These are phyloP conservation scores for Fusarium ramigenum DNA, from an alignment of 2,329 filamentous ascomycete species.

Conservation along the genomic window DNA sequence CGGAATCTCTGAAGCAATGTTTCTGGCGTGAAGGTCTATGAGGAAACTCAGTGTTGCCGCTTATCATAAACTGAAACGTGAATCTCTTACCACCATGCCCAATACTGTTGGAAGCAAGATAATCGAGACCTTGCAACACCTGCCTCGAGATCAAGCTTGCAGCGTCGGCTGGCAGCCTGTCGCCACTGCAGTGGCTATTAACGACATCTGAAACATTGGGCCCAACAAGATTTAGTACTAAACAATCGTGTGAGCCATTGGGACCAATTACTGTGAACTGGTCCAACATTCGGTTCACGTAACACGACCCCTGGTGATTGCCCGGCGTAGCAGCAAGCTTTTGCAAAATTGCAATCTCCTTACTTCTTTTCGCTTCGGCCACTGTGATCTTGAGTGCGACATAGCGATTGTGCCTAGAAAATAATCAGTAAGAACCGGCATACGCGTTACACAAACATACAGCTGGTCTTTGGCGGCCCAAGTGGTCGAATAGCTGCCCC, in stretches of 20 bases:
- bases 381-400: constrained; percentile 28
- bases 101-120: constrained; percentile 14
- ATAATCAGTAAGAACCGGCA: neutral
- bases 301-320: no score
- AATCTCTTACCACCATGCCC: constrained; percentile 31
- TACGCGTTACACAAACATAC: neutral
- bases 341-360: constrained; percentile 1
- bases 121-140: constrained; percentile 24
- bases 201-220: constrained; percentile 9
- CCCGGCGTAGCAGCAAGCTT: constrained; percentile 2
- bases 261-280: constrained; percentile 13
- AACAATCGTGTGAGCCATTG: constrained; percentile 20
- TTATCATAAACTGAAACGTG: fast-evolving
- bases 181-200: neutral
- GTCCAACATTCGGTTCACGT: constrained; percentile 3
- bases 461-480: constrained; percentile 53
- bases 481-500: constrained; percentile 55
- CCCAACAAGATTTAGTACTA: constrained; percentile 14
- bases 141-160: constrained; percentile 18
- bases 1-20: constrained; percentile 19
- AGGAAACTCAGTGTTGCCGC: no score
- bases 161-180: constrained; percentile 15
- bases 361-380: neutral
- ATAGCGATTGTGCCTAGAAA: neutral
- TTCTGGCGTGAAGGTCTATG: constrained; percentile 36